Conservation (phyloP, 257 asterid species). For the Mentha longifolia region DNA sequence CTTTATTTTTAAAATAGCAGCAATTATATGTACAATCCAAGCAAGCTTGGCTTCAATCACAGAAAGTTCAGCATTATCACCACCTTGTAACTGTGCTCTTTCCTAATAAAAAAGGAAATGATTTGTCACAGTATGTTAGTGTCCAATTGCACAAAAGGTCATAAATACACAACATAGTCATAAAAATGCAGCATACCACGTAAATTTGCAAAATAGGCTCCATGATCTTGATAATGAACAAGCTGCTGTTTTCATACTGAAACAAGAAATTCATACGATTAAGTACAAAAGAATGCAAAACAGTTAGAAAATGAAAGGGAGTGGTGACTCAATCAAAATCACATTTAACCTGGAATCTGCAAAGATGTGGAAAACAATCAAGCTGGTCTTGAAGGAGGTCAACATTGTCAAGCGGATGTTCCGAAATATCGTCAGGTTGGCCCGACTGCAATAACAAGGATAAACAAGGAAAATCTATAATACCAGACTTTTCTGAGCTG, state of each 20-base stretch:
- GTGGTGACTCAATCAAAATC: slow-evolving; percentile 1
- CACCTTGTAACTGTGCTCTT: slow-evolving; percentile 74
- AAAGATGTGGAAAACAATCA: slow-evolving; percentile 89
- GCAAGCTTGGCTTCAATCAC: slow-evolving; percentile 89
- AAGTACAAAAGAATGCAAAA: slow-evolving; percentile 24
- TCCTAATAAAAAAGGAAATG: slow-evolving; percentile 52
- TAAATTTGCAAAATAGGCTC: slow-evolving; percentile 91
- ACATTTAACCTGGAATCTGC: slow-evolving; percentile 84
- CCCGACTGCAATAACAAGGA: slow-evolving; percentile 60
- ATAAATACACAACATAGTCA: slow-evolving; percentile 2
- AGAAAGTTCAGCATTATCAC: slow-evolving; percentile 70
- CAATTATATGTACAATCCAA: slow-evolving; percentile 95
- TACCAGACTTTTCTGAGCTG: slow-evolving; percentile 2
- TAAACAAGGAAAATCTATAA: slow-evolving; percentile 21
- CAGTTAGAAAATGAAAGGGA: slow-evolving; percentile 13
- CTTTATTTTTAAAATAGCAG: slow-evolving; percentile 78
- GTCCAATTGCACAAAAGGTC: slow-evolving; percentile 17
- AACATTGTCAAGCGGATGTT: slow-evolving; percentile 92
- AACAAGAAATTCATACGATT: slow-evolving; percentile 36
- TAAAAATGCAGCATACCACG: slow-evolving; percentile 57
- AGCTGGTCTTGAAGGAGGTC: slow-evolving; percentile 99
- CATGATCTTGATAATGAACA: slow-evolving; percentile 76
- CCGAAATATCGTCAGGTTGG: slow-evolving; percentile 77
- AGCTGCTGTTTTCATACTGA: slow-evolving; percentile 95
- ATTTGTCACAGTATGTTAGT: slow-evolving; percentile 3